Percentiles rank a stretch among this genome's conserved stretches.
Conservation (phyloP, 1,284 basidiomycete species). For the Flammula alnicola region DNA sequence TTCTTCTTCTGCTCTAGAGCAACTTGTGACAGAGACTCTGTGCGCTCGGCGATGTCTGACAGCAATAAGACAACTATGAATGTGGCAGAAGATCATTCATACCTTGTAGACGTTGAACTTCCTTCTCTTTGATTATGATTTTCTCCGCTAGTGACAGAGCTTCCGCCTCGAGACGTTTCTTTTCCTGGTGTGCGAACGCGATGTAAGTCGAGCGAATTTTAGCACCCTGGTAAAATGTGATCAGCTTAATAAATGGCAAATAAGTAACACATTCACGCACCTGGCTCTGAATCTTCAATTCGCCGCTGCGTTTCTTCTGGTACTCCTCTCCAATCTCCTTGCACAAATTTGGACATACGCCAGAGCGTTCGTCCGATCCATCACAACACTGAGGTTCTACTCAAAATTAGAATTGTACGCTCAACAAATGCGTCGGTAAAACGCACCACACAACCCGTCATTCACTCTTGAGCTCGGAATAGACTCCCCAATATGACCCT, state of each 20-base stretch:
- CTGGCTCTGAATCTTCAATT: slow-evolving; percentile 80
- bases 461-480: slow-evolving; percentile 88
- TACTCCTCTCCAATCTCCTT: slow-evolving; percentile 76
- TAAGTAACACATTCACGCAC: slow-evolving; percentile 45
- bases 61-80: slow-evolving; percentile 4
- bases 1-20: slow-evolving; percentile 82
- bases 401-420: slow-evolving; percentile 10
- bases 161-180: slow-evolving; percentile 74
- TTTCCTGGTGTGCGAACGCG: slow-evolving; percentile 85
- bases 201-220: slow-evolving; percentile 93
- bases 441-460: slow-evolving; percentile 92
- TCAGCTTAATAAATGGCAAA: not conserved
- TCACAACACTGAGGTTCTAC: slow-evolving; percentile 95
- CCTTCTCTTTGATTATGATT: slow-evolving; percentile 66
- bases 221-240: slow-evolving; percentile 73
- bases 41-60: slow-evolving; percentile 68
- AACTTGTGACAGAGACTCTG: slow-evolving; percentile 75
- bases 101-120: slow-evolving; percentile 74
- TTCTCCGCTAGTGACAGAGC: slow-evolving; percentile 58
- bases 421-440: not conserved
- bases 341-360: slow-evolving; percentile 84
- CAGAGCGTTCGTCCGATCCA: slow-evolving; percentile 90
- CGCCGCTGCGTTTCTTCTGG: slow-evolving; percentile 67
- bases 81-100: not conserved
- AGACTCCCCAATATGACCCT: slow-evolving; percentile 83